A percentile compares a stretch with the other conserved stretches of the same genome.
Conservation (phyloP, 1,139 yeast species). For the Yarrowia galli region DNA sequence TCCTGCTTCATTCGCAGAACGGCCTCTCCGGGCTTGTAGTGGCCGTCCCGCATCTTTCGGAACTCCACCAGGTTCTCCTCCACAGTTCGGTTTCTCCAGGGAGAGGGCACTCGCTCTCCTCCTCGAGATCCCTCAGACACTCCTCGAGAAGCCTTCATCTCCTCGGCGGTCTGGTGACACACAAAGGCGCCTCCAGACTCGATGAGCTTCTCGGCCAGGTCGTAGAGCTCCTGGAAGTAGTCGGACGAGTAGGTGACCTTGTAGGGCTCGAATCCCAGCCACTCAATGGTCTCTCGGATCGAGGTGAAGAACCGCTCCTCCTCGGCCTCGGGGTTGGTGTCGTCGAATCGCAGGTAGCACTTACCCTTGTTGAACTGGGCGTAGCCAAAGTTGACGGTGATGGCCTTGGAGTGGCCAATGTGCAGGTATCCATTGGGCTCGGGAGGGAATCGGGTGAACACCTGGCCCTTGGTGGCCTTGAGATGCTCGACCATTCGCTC, state of each 20-base stretch:
- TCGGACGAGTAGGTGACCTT: constrained; percentile 95
- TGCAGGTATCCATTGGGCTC: constrained; percentile 97
- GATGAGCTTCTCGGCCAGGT: constrained; percentile 82
- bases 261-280: constrained; percentile 92
- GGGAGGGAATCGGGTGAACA: constrained; percentile 95
- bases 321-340: constrained; percentile 98
- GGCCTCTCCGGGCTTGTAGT: constrained; percentile 88
- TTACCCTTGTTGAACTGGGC: constrained; percentile 86
- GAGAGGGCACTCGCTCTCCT: constrained; percentile 85
- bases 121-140: constrained; percentile 92
- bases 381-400: constrained; percentile 93
- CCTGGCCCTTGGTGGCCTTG: constrained; percentile 77
- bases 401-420: constrained; percentile 98
- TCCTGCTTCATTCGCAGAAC: constrained; percentile 98
- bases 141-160: constrained; percentile 90
- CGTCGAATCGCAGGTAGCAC: constrained; percentile 93
- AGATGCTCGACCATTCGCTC: constrained; percentile 83
- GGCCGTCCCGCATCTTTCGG: constrained; percentile 90
- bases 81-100: constrained; percentile 70
- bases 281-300: constrained; percentile 80
- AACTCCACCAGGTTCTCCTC: constrained; percentile 82
- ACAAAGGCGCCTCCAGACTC: constrained; percentile 78
- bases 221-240: constrained; percentile 88
- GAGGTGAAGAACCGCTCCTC: constrained; percentile 89
- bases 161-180: constrained; percentile 92